Base-by-base conservation (phyloP, 192 early-diverging fungal genomes). In the Gigaspora rosea region DNA sequence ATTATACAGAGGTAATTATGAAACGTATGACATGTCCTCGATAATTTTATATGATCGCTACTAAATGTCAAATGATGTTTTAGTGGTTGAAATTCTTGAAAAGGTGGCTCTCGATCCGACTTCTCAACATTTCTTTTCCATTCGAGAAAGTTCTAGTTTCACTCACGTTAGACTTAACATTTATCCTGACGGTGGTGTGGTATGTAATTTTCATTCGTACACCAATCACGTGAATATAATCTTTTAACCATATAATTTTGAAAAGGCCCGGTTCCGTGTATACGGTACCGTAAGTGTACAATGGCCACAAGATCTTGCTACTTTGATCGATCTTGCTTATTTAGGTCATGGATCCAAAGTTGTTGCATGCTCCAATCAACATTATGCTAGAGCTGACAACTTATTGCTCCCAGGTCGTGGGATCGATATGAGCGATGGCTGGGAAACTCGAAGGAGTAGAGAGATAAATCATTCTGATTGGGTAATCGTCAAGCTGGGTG, bases 381-480 rank as follows among this genome's bases (percentile, higher is more conserved):
- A 96, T 81, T 96, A 92, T 79, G 93, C 93, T 62, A 87, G 87
- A 75, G 90, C 89, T 12, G 90, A 90, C 75, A 93, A 95, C 79
- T 78, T 98, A 62, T 78, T 98, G 58, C 85, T 94, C 51, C 91
- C 92, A 27, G 91, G 92, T 8, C 91, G 94, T 76, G 93, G 94
- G 33, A 85, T 84, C 56, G 91, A 91, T 58, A 95, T 95, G 94
- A 89, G 89, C 51, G 95, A 95, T 73, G 96, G 96, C 46, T 98
- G 96, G 96, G 95, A 98, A 81, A 98, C 95, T 9, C 85, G 86
- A 58, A 86, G 92, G 36, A 95, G 94, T 47, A 90, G 96, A 71
- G 91, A 90, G 9, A 89, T 84, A 15, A 85, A 88, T 57, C 90
- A 94, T 81, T 83, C 79, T 58, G 92, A 98, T 76, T 93, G 90